A percentile compares a stretch with the other conserved stretches of the same genome.
Evolutionary conservation across 345 rosid genomes (phyloP).

Genomic region (Syzygium oleosum): DNA sequence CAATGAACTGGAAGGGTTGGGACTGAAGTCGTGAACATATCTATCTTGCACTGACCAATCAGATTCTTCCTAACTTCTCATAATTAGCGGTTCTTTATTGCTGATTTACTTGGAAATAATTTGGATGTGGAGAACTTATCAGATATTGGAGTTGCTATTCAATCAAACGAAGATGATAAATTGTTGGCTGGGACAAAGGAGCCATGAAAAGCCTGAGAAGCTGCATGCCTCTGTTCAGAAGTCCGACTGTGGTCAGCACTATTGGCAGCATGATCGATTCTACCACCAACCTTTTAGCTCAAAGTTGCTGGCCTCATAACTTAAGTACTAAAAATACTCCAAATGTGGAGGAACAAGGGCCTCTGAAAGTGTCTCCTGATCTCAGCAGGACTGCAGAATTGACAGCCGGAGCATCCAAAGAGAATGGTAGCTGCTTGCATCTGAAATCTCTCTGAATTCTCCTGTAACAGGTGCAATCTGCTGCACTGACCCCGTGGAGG

Average conservation of each 20-base stretch:
- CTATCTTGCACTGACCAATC: background rate
- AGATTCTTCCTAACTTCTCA: background rate
- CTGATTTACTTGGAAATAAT: background rate
- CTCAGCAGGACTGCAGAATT: background rate
- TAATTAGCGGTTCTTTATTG: background rate
- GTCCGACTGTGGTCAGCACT: background rate
- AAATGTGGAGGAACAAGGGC: background rate
- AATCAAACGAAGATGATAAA: background rate
- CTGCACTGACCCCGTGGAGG: slow-evolving; percentile 15
- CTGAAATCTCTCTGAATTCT: slow-evolving; percentile 2
- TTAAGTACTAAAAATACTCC: background rate
- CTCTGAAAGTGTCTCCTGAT: slow-evolving; percentile 6
- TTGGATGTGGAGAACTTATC: background rate
- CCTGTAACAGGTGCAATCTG: background rate
- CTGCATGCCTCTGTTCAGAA: background rate
- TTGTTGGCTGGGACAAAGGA: background rate
- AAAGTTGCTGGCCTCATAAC: background rate
- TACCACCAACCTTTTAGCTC: background rate
- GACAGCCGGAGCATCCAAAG: background rate
- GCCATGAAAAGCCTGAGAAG: background rate
- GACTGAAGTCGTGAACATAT: slow-evolving; percentile 11
- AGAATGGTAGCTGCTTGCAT: background rate
- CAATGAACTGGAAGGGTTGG: slow-evolving; percentile 5
- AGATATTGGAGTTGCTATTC: background rate
- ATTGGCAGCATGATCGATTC: background rate